A percentile compares a stretch with the other conserved stretches of the same genome.
phyloP scores from a whole-genome alignment of 176 grass and related monocot genomes.

The Tillandsia leiboldiana region DNA sequence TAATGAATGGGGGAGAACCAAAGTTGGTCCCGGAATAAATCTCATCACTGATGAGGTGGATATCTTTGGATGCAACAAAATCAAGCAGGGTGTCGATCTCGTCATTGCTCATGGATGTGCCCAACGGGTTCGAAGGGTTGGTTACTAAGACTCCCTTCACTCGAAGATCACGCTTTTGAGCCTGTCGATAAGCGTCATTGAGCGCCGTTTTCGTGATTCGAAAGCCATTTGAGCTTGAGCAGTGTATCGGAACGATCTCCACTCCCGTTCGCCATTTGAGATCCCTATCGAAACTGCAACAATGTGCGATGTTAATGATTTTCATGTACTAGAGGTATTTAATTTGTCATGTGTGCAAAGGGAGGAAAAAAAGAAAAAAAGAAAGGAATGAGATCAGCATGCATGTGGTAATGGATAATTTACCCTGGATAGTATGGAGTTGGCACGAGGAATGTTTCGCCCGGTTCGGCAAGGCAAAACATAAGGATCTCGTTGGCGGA shows the following conservation, averaged over 20 bases:
- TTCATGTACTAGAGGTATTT: not conserved
- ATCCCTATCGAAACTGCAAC: conserved; percentile 78
- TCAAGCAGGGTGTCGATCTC: conserved; percentile 52
- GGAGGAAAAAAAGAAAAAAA: not conserved
- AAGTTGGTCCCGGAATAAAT: conserved; percentile 81
- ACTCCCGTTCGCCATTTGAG: conserved; percentile 95
- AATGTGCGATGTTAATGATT: not conserved
- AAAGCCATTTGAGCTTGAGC: conserved; percentile 54
- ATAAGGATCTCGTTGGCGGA: conserved; percentile 85
- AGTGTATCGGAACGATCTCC: conserved; percentile 84
- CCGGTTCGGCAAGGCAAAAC: conserved; percentile 81
- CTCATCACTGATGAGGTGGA: conserved; percentile 93
- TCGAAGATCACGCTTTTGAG: conserved; percentile 41
- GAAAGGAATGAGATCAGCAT: not conserved
- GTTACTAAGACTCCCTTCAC: conserved; percentile 84
- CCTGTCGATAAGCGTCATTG: conserved; percentile 49
- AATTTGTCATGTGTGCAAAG: not conserved
- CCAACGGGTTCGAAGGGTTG: conserved; percentile 95
- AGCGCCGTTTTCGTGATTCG: conserved; percentile 54
- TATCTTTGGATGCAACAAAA: conserved; percentile 52
- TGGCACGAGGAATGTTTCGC: conserved; percentile 79
- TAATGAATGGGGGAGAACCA: conserved; percentile 47
- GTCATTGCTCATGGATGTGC: conserved; percentile 31
- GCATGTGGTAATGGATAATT: not conserved
- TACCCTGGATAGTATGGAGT: conserved; percentile 97